These are phyloP conservation scores for Tirmania nivea DNA, from an alignment of 495 filamentous ascomycete species.

Conservation along the genomic window DNA sequence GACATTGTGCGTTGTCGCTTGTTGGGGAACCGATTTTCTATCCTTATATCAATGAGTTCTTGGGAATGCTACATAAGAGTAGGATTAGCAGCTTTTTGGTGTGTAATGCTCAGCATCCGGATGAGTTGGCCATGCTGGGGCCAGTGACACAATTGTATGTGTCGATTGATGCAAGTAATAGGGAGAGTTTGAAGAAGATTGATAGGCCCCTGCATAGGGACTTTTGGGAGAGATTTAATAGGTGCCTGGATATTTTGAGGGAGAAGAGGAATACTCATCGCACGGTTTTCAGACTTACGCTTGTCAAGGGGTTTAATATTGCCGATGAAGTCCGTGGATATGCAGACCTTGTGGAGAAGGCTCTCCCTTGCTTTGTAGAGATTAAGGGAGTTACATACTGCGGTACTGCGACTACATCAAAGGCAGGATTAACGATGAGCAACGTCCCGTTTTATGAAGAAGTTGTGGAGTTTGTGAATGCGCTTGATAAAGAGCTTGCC, in stretches of 20 bases:
- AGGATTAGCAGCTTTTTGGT: slow-evolving; percentile 87
- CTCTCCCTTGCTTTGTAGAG: slow-evolving; percentile 75
- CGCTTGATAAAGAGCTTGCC: slow-evolving; percentile 41
- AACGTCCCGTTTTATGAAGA: slow-evolving; percentile 93
- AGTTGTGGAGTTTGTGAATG: slow-evolving; percentile 55
- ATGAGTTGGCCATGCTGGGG: slow-evolving; percentile 57
- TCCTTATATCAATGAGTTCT: slow-evolving; percentile 82
- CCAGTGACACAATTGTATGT: slow-evolving; percentile 90
- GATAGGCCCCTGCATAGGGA: slow-evolving; percentile 84
- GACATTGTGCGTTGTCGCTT: slow-evolving; percentile 73
- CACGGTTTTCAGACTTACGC: slow-evolving; percentile 83
- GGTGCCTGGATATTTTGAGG: slow-evolving; percentile 72
- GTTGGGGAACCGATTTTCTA: slow-evolving; percentile 97
- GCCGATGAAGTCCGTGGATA: slow-evolving; percentile 84
- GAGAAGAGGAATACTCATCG: slow-evolving; percentile 62
- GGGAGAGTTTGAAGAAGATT: slow-evolving; percentile 65
- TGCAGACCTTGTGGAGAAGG: slow-evolving; percentile 62
- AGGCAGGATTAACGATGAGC: slow-evolving; percentile 74
- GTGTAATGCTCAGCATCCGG: slow-evolving; percentile 95
- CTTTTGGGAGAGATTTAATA: slow-evolving; percentile 88
- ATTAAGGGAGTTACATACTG: slow-evolving; percentile 95
- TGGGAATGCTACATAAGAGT: slow-evolving; percentile 57
- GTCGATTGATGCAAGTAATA: slow-evolving; percentile 79
- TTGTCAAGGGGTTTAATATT: slow-evolving; percentile 92
- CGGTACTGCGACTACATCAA: slow-evolving; percentile 59